Evolutionary conservation across 768 basidiomycete genomes (phyloP).

Genomic region (Naganishia randhawae): DNA sequence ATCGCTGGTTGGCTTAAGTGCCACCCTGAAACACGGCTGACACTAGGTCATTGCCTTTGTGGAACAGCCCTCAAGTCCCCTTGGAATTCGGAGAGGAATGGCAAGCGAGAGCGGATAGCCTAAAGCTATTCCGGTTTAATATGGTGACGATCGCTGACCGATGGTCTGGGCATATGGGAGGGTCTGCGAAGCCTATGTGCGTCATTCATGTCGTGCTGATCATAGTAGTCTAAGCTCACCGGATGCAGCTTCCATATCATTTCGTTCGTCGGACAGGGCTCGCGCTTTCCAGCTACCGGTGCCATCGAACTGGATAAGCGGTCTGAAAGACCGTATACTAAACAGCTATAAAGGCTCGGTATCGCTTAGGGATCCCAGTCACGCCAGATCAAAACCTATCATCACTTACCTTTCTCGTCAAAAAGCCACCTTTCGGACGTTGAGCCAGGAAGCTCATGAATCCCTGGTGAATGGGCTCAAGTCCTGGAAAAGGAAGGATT

Average conservation of each 20-base stretch:
- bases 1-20: no score
- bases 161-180: constrained; percentile 29
- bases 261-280: constrained; percentile 29
- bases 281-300: constrained; percentile 37
- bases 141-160: constrained; percentile 34
- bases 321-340: constrained; percentile 34
- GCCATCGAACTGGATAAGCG: constrained; percentile 33
- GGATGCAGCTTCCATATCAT: constrained; percentile 26
- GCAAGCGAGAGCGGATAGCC: constrained; percentile 31
- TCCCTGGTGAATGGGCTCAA: constrained; percentile 28
- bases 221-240: not conserved
- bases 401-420: constrained; percentile 40
- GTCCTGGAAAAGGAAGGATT: constrained; percentile 33
- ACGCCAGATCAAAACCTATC: constrained; percentile 23
- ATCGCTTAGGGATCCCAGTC: constrained; percentile 21
- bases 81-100: constrained; percentile 31
- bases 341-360: constrained; percentile 33
- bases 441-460: constrained; percentile 33
- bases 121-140: constrained; percentile 30
- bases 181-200: constrained; percentile 3
- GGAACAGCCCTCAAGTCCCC: not conserved
- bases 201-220: no score
- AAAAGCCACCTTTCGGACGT: constrained; percentile 25
- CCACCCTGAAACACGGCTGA: not conserved
- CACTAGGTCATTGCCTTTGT: not conserved